Conservation (phyloP, 345 rosid species). For the Salix caprea region DNA sequence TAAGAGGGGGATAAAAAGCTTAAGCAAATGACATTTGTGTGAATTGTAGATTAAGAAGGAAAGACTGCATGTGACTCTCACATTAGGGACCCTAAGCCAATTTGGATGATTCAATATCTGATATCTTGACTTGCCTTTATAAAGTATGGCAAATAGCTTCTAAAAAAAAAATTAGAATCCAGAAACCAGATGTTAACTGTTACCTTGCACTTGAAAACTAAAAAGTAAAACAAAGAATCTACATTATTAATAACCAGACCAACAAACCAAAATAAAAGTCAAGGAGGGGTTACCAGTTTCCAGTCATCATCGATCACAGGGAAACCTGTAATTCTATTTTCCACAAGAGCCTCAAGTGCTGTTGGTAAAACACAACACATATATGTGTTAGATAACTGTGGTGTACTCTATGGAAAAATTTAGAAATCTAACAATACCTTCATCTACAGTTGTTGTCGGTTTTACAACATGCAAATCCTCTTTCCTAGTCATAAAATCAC, state of each 20-base stretch:
- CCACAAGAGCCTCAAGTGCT: slow-evolving; percentile 79
- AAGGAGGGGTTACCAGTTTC: slow-evolving; percentile 54
- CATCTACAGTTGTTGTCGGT: slow-evolving; percentile 71
- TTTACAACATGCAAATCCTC: slow-evolving; percentile 64
- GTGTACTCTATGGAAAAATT: not conserved
- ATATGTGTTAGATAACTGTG: not conserved
- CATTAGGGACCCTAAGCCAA: not conserved
- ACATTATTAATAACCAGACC: not conserved
- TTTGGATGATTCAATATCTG: not conserved
- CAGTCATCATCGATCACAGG: slow-evolving; percentile 89
- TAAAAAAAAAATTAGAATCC: not conserved
- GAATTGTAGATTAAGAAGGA: not conserved
- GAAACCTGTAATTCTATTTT: slow-evolving; percentile 81
- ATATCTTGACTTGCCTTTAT: not conserved
- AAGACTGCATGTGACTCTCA: not conserved
- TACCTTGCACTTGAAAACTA: not conserved
- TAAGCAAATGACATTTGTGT: not conserved
- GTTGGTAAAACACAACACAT: slow-evolving; percentile 13
- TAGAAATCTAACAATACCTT: slow-evolving; percentile 43
- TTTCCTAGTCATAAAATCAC: slow-evolving; percentile 84
- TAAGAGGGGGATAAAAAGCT: not conserved
- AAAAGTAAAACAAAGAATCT: not conserved
- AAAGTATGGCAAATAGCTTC: not conserved
- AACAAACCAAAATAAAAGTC: not conserved
- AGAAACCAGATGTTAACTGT: not conserved